Evolutionary conservation across 176 grass and related monocot genomes (phyloP).

Genomic region (Cenchrus purpureus): DNA sequence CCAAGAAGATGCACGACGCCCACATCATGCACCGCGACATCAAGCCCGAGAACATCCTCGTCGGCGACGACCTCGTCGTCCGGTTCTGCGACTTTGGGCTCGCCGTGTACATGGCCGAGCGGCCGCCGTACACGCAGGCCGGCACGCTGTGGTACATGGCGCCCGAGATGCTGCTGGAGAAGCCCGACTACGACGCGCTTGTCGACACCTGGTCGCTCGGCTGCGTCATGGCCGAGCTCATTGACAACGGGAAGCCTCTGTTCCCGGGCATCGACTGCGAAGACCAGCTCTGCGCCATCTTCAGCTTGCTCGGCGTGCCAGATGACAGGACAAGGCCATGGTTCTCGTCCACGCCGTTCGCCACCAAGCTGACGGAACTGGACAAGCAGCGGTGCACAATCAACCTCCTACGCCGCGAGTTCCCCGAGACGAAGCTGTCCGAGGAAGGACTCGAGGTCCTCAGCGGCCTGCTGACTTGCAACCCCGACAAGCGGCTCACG

Average conservation of each 20-base stretch:
- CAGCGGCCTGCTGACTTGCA: no score
- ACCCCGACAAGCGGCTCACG: no score
- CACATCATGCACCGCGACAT: conserved; percentile 46
- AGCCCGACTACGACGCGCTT: background rate
- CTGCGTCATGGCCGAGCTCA: background rate
- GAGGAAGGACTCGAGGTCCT: no score
- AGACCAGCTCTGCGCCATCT: background rate
- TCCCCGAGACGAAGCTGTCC: background rate
- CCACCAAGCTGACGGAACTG: background rate
- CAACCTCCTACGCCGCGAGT: background rate
- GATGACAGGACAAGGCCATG: background rate
- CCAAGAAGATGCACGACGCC: conserved; percentile 14
- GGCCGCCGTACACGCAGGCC: background rate
- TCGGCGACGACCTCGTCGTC: background rate
- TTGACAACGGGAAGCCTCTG: background rate
- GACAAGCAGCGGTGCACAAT: background rate
- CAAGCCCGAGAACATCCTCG: conserved; percentile 42
- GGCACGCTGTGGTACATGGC: background rate
- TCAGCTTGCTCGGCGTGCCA: background rate
- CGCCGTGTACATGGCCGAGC: background rate
- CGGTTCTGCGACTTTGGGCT: background rate
- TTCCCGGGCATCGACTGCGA: no score
- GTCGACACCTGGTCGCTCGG: background rate
- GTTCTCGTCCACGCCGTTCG: background rate
- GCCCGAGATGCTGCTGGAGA: background rate